Percentiles rank a stretch among this genome's conserved stretches.
Evolutionary conservation across 176 grass and related monocot genomes (phyloP).

Genomic region (Rhynchospora pubera): DNA sequence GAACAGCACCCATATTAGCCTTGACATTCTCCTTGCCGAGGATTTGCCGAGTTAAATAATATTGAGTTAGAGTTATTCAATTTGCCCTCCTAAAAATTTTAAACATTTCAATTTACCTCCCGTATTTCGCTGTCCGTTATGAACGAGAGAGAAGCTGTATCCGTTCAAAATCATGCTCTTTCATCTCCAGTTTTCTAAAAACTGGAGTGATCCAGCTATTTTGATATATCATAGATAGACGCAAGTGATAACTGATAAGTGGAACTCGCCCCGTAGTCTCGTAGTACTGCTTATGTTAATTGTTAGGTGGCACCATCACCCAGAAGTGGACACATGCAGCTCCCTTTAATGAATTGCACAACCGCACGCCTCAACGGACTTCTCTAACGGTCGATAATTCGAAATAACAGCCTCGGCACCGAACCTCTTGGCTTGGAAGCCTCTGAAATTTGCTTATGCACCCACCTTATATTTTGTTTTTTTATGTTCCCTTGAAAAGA

Average conservation of each 20-base stretch:
- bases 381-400: conserved; percentile 11
- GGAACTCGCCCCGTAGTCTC: too few species aligned
- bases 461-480: not conserved
- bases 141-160: not conserved
- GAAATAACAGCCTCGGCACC: not conserved
- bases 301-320: not conserved
- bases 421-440: not conserved
- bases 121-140: not conserved
- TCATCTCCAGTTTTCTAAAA: not conserved
- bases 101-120: too few species aligned
- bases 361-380: not conserved
- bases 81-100: too few species aligned
- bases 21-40: too few species aligned
- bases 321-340: not conserved
- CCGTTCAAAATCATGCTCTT: not conserved
- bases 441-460: not conserved
- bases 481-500: not conserved
- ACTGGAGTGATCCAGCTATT: not conserved
- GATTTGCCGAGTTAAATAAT: too few species aligned
- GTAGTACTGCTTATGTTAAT: too few species aligned
- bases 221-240: not conserved
- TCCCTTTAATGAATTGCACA: not conserved
- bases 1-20: too few species aligned
- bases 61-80: too few species aligned
- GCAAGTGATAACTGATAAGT: not conserved